These are phyloP conservation scores for Lactifluus piperatus DNA, from an alignment of 768 basidiomycete species.

Conservation along the genomic window DNA sequence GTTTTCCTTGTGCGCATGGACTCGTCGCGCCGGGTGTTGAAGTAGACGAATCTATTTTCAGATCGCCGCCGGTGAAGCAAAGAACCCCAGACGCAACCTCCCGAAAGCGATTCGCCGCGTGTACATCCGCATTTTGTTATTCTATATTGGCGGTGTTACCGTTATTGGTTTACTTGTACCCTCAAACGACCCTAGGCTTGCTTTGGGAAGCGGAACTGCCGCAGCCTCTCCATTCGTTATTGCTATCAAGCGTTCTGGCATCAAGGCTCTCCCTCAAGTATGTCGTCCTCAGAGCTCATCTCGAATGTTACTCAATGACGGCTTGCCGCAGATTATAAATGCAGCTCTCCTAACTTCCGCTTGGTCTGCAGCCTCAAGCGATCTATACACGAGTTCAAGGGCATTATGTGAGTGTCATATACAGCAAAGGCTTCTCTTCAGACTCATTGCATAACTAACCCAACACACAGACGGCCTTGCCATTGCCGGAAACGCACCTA, in stretches of 20 bases:
- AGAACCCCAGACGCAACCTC: slow-evolving; percentile 69
- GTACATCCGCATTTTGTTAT: slow-evolving; percentile 74
- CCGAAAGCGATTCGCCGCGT: slow-evolving; percentile 53
- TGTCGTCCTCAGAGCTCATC: slow-evolving; percentile 24
- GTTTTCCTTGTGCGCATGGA: slow-evolving; percentile 21
- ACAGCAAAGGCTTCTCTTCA: neutral
- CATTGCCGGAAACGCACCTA: slow-evolving; percentile 71
- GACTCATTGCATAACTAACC: neutral
- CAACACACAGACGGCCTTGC: slow-evolving; percentile 63
- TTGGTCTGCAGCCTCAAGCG: slow-evolving; percentile 86
- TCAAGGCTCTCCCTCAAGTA: slow-evolving; percentile 74
- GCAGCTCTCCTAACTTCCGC: slow-evolving; percentile 81
- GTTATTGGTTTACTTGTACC: slow-evolving; percentile 82
- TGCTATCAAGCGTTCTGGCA: slow-evolving; percentile 80
- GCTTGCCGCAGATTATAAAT: slow-evolving; percentile 53
- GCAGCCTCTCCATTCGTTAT: slow-evolving; percentile 87
- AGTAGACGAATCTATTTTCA: slow-evolving; percentile 21
- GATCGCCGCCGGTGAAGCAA: slow-evolving; percentile 87
- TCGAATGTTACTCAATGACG: neutral
- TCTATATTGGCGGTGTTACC: slow-evolving; percentile 52
- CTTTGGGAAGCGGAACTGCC: slow-evolving; percentile 47
- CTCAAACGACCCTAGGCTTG: slow-evolving; percentile 49
- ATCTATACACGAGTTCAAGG: slow-evolving; percentile 83
- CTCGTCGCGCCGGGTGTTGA: slow-evolving; percentile 2
- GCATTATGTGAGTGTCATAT: slow-evolving; percentile 57